phyloP scores from a whole-genome alignment of 805 yeast genomes.

The Yarrowia hollandica region DNA sequence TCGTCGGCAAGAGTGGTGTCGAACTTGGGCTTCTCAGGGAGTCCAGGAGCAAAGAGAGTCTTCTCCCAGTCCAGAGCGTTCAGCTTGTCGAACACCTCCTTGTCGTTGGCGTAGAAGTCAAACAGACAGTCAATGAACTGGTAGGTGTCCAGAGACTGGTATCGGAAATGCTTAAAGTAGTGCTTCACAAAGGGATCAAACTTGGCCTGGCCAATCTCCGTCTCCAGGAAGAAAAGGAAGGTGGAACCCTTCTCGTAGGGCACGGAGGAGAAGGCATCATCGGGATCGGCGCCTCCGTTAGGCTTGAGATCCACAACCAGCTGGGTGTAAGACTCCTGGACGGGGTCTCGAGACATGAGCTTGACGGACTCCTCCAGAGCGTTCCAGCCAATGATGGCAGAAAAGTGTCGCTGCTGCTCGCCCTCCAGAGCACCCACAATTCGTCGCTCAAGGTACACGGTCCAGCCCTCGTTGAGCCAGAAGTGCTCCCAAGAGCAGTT shows the following conservation, averaged over 20 bases:
- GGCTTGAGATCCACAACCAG: constrained; percentile 67
- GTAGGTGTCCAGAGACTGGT: constrained; percentile 74
- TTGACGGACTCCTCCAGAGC: constrained; percentile 65
- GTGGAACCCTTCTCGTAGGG: constrained; percentile 92
- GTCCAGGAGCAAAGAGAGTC: constrained; percentile 80
- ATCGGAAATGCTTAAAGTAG: constrained; percentile 70
- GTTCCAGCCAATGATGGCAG: constrained; percentile 86
- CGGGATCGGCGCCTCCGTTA: constrained; percentile 69
- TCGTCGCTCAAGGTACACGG: constrained; percentile 85
- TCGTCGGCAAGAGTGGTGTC: constrained; percentile 76
- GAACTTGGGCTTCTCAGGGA: constrained; percentile 85
- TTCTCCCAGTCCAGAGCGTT: constrained; percentile 79
- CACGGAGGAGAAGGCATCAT: constrained; percentile 82
- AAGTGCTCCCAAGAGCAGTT: constrained; percentile 91
- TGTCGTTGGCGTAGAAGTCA: constrained; percentile 51
- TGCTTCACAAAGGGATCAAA: constrained; percentile 80
- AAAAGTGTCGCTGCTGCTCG: constrained; percentile 72
- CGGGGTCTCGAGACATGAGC: constrained; percentile 28
- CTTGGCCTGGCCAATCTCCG: constrained; percentile 51
- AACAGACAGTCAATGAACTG: constrained; percentile 76
- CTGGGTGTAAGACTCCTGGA: constrained; percentile 49
- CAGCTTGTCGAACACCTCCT: constrained; percentile 43
- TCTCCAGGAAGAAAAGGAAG: constrained; percentile 71
- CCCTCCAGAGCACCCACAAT: constrained; percentile 79
- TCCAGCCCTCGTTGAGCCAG: constrained; percentile 96